Base-by-base conservation (phyloP, 371 early-diverging fungal species). In the Actinomortierella wolfii region DNA sequence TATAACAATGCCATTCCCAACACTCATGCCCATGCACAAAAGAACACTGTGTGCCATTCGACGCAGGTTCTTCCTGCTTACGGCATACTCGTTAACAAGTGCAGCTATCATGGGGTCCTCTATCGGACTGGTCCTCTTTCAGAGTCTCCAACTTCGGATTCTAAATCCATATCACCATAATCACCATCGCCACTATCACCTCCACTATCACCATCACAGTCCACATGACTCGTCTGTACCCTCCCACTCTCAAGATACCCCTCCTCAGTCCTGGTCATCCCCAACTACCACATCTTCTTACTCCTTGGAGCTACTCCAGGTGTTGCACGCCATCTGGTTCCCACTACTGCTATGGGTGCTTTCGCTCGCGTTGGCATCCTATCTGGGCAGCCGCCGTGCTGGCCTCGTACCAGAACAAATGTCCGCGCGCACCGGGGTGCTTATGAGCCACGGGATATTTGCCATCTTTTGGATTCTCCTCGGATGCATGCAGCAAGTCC, bases 61-160 rank as follows among this genome's bases (percentile, higher is more conserved):
- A 1, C 46, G 40, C n/a, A 20, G 25, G 15, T 46, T 57, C 24
- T 65, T 70, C 61, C 49, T 70, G 54, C 61, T 61, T 8, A 43
- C 65, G 3, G 61, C 51, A 21, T 70, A 58, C 29, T 61, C 71
- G 13, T 51, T 70, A 17, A 64, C 65, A 0, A 60, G 58, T 0
- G 65, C 71, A 5, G 61, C 65, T 15, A 50, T 70, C 15, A 70
- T 70, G 71, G 71, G 71, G 13, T 70, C 71, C 0, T 60, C 71
- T 1, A 49, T 70, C 15, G 71, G 71, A 9, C 61, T 70, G 0
- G 61, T 61, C 7, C 51, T 59, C 24, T 70, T 57, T 20, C 71
- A 70, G 41, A 60, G 60, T n/a, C 61, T 56, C 17, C 70, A 69
- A 25, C 57, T 64, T 50, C 53, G 55, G 46, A 46, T 54, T 28